Evolutionary conservation across 805 yeast species (phyloP).

Genomic region (Blastobotrys attinorum): DNA sequence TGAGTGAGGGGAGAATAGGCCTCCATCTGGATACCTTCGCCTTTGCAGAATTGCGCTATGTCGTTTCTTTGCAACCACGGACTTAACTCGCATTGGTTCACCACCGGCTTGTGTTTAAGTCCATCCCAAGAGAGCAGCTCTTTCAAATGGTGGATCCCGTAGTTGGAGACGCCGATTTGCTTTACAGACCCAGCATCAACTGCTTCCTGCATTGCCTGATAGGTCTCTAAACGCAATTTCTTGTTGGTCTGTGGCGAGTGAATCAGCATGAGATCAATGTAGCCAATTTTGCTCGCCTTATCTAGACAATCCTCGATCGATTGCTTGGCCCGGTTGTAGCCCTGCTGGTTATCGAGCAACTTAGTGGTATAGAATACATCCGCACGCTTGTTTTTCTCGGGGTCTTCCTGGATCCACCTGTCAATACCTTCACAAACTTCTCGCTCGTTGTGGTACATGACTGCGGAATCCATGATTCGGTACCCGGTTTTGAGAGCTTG

Average conservation of each 20-base stretch:
- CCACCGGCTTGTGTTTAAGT: slow-evolving; percentile 52
- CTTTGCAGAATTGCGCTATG: slow-evolving; percentile 51
- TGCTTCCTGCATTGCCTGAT: slow-evolving; percentile 49
- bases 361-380: slow-evolving; percentile 55
- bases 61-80: slow-evolving; percentile 75
- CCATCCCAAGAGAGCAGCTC: slow-evolving; percentile 44
- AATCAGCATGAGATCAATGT: slow-evolving; percentile 64
- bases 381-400: slow-evolving; percentile 45
- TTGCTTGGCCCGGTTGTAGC: slow-evolving; percentile 22
- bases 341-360: slow-evolving; percentile 44
- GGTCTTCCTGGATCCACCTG: slow-evolving; percentile 42
- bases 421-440: slow-evolving; percentile 55
- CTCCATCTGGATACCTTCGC: slow-evolving; percentile 53
- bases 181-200: slow-evolving; percentile 43
- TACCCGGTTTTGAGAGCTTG: slow-evolving; percentile 60
- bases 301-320: slow-evolving; percentile 55
- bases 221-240: slow-evolving; percentile 38
- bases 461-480: slow-evolving; percentile 69
- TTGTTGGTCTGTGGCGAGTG: slow-evolving; percentile 38
- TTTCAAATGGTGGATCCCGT: slow-evolving; percentile 47
- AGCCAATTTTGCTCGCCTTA: slow-evolving; percentile 31
- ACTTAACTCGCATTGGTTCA: slow-evolving; percentile 75
- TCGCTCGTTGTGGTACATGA: slow-evolving; percentile 50
- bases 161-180: slow-evolving; percentile 59
- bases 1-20: slow-evolving; percentile 76